These are phyloP conservation scores for Yamadazyma pseudoaaseri DNA, from an alignment of 1,139 yeast genomes.

Conservation along the genomic window DNA sequence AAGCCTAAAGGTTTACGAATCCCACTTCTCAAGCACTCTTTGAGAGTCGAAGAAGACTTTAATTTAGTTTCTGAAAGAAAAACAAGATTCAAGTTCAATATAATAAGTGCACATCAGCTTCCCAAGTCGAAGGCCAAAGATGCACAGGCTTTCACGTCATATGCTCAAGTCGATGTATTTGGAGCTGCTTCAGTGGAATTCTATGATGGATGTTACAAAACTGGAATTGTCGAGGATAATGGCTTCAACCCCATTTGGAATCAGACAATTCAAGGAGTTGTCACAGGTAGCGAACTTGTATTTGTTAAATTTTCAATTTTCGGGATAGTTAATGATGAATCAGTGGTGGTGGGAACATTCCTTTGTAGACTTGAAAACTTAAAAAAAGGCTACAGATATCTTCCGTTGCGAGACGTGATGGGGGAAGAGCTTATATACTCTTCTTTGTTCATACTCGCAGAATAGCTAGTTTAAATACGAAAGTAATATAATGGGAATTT, in stretches of 20 bases:
- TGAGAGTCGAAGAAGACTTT: conserved; percentile 11
- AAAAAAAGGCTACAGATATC: conserved; percentile 75
- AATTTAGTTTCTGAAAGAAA: conserved; percentile 8
- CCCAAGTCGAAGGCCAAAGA: conserved; percentile 54
- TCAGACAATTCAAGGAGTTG: conserved; percentile 43
- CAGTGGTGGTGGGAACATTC: conserved; percentile 52
- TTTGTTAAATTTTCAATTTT: conserved; percentile 32
- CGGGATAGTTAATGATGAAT: conserved; percentile 22
- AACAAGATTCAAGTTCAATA: conserved; percentile 33
- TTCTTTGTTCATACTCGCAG: conserved; percentile 54
- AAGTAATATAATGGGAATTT: too few species aligned
- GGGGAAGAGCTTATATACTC: conserved; percentile 86
- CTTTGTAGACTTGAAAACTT: conserved; percentile 56
- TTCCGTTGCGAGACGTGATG: conserved; percentile 68
- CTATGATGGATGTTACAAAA: conserved; percentile 16
- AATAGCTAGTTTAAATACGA: background rate
- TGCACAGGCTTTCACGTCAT: conserved; percentile 50
- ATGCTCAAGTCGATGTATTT: conserved; percentile 53
- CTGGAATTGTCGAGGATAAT: conserved; percentile 49
- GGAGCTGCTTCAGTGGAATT: conserved; percentile 36
- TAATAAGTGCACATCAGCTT: conserved; percentile 83
- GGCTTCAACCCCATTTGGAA: conserved; percentile 92
- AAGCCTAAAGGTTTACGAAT: conserved; percentile 58
- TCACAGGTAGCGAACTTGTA: conserved; percentile 33
- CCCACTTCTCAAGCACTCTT: conserved; percentile 29